A percentile compares a stretch with the other conserved stretches of the same genome.
Conservation (phyloP, 2,329 filamentous ascomycete genomes). For the Blastomyces gilchristii region DNA sequence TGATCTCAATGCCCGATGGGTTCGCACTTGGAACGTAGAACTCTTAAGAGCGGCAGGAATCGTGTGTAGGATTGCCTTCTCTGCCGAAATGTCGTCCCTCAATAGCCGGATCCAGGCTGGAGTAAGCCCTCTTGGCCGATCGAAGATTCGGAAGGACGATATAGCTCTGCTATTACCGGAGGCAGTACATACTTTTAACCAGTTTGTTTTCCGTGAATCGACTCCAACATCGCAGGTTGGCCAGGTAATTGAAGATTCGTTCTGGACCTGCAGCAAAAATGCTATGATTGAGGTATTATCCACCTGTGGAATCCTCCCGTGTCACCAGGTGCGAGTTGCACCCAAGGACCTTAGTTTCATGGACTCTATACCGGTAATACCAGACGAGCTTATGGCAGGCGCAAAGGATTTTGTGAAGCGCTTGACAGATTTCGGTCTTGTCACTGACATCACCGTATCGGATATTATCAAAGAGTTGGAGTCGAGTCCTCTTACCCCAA, state of each 20-base stretch:
- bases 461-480: conserved; percentile 81
- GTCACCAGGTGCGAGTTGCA: conserved; percentile 67
- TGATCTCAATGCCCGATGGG: conserved; percentile 89
- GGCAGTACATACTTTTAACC: conserved; percentile 71
- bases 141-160: conserved; percentile 51
- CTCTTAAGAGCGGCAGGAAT: conserved; percentile 86
- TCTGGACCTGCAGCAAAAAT: conserved; percentile 83
- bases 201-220: conserved; percentile 80
- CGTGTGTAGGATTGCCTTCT: conserved; percentile 76
- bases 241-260: conserved; percentile 82
- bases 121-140: conserved; percentile 31
- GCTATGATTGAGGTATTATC: conserved; percentile 81
- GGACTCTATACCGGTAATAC: conserved; percentile 76
- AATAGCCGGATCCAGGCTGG: conserved; percentile 47
- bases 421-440: conserved; percentile 70
- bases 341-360: conserved; percentile 66
- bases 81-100: conserved; percentile 73
- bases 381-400: conserved; percentile 60
- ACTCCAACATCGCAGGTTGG: conserved; percentile 79
- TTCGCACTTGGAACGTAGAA: conserved; percentile 90
- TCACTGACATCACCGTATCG: conserved; percentile 75
- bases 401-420: conserved; percentile 65
- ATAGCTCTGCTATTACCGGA: conserved; percentile 62
- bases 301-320: conserved; percentile 76
- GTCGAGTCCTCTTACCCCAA: conserved; percentile 65